Conservation (phyloP, 441 rosid species). For the Populus hybrid region DNA sequence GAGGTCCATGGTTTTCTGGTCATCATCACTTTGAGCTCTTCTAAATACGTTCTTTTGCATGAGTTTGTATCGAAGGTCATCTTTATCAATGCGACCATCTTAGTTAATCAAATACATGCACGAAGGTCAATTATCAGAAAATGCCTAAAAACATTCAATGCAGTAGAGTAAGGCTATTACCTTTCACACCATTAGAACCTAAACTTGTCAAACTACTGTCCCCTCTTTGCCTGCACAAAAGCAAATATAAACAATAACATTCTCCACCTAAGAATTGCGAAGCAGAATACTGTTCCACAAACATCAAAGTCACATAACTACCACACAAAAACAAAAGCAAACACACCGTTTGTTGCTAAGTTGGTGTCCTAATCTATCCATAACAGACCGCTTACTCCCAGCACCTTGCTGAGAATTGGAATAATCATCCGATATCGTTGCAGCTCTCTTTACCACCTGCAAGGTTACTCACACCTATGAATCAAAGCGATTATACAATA, state of each 20-base stretch:
- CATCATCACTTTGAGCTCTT: conserved; percentile 41
- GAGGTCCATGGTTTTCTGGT: conserved; percentile 48
- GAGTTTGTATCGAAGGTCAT: conserved; percentile 81
- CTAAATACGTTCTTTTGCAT: conserved; percentile 55
- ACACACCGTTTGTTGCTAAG: conserved; percentile 55
- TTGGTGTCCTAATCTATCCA: conserved; percentile 67
- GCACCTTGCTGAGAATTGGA: conserved; percentile 32
- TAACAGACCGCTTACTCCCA: conserved; percentile 73
- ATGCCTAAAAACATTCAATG: conserved; percentile 15
- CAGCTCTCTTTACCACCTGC: conserved; percentile 82
- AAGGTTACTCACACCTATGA: background rate
- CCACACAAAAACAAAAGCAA: conserved; percentile 5
- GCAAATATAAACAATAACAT: conserved; percentile 1
- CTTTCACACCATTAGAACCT: conserved; percentile 40
- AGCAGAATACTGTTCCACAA: background rate
- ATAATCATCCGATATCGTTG: conserved; percentile 33
- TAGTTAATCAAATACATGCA: conserved; percentile 28
- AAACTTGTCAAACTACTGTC: conserved; percentile 35
- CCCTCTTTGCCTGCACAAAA: conserved; percentile 63
- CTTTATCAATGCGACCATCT: conserved; percentile 56
- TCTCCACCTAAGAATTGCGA: background rate
- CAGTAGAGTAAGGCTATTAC: conserved; percentile 27
- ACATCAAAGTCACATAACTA: conserved; percentile 1
- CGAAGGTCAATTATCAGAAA: conserved; percentile 34
- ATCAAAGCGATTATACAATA: conserved; percentile 3